Conservation (phyloP, 495 filamentous ascomycete genomes). For the Penicillium samsonianum region DNA sequence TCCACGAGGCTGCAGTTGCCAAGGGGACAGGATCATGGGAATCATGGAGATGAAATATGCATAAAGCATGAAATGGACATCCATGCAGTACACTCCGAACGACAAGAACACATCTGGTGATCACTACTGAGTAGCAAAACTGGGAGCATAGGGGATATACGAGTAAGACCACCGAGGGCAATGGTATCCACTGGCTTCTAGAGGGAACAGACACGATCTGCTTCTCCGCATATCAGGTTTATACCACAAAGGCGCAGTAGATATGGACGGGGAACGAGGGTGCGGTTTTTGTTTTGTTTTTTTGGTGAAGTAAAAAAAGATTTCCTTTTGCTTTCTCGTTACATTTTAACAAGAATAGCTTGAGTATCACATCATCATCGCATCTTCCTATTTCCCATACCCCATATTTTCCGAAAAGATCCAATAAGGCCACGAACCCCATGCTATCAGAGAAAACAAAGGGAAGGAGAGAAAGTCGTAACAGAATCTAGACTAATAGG, state of each 20-base stretch:
- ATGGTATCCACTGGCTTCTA: not conserved
- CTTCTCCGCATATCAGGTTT: not conserved
- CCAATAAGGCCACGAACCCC: constrained; percentile 26
- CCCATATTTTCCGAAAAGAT: constrained; percentile 26
- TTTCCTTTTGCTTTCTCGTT: constrained; percentile 40
- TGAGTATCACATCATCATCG: constrained; percentile 41
- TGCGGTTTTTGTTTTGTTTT: constrained; percentile 19
- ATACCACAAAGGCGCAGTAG: not conserved
- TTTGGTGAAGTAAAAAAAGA: constrained; percentile 26
- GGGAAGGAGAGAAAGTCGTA: constrained; percentile 22
- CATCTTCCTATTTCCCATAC: constrained; percentile 29
- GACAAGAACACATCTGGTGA: not conserved
- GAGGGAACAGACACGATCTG: not conserved
- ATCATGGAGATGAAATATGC: not conserved
- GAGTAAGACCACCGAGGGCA: not conserved
- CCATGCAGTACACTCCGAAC: too few species aligned
- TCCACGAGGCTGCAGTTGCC: not conserved
- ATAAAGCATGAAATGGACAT: not conserved
- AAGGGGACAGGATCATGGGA: not conserved
- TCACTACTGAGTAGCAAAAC: not conserved
- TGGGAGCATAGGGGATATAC: not conserved
- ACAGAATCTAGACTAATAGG: constrained; percentile 24
- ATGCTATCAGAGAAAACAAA: constrained; percentile 20
- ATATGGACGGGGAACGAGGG: not conserved
- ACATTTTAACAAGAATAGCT: constrained; percentile 35